Evolutionary conservation across 2,329 filamentous ascomycete genomes (phyloP).

Genomic region (Apiospora saccharicola): DNA sequence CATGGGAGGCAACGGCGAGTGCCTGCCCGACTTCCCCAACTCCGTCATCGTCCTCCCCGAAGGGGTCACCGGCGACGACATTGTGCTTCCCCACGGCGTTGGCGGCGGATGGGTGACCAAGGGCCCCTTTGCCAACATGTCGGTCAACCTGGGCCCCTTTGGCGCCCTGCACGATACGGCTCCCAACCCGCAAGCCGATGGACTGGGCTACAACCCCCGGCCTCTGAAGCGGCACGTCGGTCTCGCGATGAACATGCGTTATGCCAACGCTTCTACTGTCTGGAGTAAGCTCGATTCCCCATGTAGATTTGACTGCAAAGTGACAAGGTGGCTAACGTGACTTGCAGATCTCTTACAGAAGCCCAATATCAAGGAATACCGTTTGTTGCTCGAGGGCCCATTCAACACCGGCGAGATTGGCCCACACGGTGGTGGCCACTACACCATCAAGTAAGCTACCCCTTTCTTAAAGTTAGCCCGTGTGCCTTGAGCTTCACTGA

Average conservation of each 20-base stretch:
- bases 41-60: conserved; percentile 22
- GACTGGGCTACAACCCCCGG: neutral
- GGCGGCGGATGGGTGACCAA: conserved; percentile 41
- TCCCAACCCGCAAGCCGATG: conserved; percentile 9
- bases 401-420: conserved; percentile 10
- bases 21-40: conserved; percentile 31
- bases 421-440: neutral
- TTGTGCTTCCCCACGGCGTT: conserved; percentile 35
- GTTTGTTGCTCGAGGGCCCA: neutral
- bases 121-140: conserved; percentile 41
- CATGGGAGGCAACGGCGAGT: conserved; percentile 40
- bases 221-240: neutral
- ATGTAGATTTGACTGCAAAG: accelerated
- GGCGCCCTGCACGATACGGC: neutral
- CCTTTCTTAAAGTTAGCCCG: too few relatives aligned
- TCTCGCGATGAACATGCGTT: conserved; percentile 1
- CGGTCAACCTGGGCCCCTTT: conserved; percentile 37
- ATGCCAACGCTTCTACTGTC: conserved; percentile 9
- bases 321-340: neutral
- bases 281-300: neutral
- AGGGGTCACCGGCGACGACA: conserved; percentile 23
- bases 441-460: neutral
- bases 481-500: neutral
- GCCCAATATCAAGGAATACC: conserved; percentile 3
- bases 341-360: conserved; percentile 1